A percentile compares a stretch with the other conserved stretches of the same genome.
Evolutionary conservation across 139 green algal species (phyloP).

Genomic region (Astrephomene gubernaculifera): DNA sequence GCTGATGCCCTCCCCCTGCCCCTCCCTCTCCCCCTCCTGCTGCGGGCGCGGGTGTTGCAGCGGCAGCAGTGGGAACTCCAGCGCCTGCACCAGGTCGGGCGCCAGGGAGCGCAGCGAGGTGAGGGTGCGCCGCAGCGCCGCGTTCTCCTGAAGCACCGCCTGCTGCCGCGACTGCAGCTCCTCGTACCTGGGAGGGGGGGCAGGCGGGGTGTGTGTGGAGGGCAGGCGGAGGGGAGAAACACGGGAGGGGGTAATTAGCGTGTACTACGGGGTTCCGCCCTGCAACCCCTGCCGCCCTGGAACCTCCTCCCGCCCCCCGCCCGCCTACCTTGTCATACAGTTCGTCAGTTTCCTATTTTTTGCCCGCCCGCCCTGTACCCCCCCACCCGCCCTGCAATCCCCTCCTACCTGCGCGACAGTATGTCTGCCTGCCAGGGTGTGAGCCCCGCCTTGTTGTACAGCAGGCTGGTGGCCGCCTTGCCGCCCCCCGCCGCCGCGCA

Average conservation of each 20-base stretch:
- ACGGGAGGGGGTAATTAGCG: background rate
- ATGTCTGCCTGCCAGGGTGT: conserved; percentile 38
- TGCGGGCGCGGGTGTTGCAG: no score
- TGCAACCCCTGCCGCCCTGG: background rate
- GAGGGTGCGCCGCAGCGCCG: conserved; percentile 30
- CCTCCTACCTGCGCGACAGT: conserved; percentile 23
- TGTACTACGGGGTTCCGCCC: background rate
- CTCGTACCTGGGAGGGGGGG: conserved; percentile 26
- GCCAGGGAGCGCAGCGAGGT: conserved; percentile 21
- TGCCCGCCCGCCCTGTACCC: no score
- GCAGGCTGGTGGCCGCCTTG: background rate
- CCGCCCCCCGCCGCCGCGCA: background rate
- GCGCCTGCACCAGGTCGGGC: conserved; percentile 33
- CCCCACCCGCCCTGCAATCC: no score
- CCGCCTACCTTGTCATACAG: background rate
- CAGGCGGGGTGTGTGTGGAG: background rate
- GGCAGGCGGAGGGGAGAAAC: background rate
- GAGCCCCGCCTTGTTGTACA: conserved; percentile 7
- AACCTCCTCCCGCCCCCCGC: background rate
- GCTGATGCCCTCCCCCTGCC: background rate
- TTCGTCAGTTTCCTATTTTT: background rate
- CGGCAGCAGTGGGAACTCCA: conserved; percentile 39
- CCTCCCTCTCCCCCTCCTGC: background rate
- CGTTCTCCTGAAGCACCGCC: conserved; percentile 23
- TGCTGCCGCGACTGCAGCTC: conserved; percentile 31